phyloP scores from a whole-genome alignment of 495 filamentous ascomycete species.

The Neurospora terricola region DNA sequence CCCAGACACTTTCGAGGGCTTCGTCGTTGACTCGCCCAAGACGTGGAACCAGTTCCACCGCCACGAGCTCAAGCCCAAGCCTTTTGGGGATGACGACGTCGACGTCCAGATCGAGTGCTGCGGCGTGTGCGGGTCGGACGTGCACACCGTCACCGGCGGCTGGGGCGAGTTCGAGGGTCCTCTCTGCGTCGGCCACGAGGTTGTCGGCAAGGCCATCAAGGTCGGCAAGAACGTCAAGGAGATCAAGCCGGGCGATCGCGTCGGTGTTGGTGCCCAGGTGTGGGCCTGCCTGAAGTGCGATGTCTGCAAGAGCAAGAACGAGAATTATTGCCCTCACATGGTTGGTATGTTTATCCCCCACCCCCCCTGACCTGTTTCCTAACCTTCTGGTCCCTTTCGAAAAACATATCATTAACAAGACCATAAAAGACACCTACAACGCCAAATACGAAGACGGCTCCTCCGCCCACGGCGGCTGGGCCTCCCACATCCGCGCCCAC shows the following conservation, averaged over 20 bases:
- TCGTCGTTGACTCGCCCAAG: constrained; percentile 28
- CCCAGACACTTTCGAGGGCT: constrained; percentile 68
- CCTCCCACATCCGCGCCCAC: constrained; percentile 58
- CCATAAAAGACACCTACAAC: constrained; percentile 21
- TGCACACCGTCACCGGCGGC: constrained; percentile 67
- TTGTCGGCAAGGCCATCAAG: constrained; percentile 60
- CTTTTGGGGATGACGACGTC: constrained; percentile 64
- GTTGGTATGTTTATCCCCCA: constrained; percentile 18
- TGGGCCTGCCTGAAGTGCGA: constrained; percentile 55
- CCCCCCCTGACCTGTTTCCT: background rate
- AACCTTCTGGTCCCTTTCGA: background rate
- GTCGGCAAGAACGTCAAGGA: constrained; percentile 42
- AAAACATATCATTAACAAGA: background rate
- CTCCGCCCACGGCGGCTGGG: constrained; percentile 27
- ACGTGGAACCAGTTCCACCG: constrained; percentile 18
- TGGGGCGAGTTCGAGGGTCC: constrained; percentile 60
- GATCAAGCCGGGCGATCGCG: constrained; percentile 65
- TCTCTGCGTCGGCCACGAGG: constrained; percentile 68
- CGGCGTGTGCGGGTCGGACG: constrained; percentile 71
- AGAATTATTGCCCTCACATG: constrained; percentile 66
- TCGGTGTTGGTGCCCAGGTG: constrained; percentile 71
- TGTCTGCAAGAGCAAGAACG: constrained; percentile 42
- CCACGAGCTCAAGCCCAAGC: constrained; percentile 62
- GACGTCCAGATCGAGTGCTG: constrained; percentile 56
- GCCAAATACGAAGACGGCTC: constrained; percentile 19